Evolutionary conservation across 139 green algal genomes (phyloP).

Genomic region (Micractinium sp.): DNA sequence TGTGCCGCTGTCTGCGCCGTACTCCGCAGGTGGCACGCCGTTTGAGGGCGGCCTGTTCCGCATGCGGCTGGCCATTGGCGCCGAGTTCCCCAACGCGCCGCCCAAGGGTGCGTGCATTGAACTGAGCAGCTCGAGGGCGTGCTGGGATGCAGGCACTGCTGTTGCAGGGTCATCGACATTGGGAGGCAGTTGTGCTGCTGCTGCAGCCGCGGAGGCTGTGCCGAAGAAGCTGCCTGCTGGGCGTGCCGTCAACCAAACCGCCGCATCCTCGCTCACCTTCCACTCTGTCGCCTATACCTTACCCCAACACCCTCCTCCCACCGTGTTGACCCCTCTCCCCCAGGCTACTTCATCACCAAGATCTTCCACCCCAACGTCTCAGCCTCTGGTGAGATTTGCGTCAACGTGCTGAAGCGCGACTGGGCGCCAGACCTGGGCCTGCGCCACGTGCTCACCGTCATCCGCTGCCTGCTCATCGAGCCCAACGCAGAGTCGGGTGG

Average conservation of each 20-base stretch:
- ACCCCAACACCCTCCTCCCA: neutral
- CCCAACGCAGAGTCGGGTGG: slow-evolving; percentile 89
- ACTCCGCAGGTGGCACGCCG: slow-evolving; percentile 79
- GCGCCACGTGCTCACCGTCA: slow-evolving; percentile 87
- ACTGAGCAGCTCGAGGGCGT: neutral
- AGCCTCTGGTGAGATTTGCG: slow-evolving; percentile 93
- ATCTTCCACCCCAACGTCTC: slow-evolving; percentile 99
- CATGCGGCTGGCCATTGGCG: slow-evolving; percentile 75
- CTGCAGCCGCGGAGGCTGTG: neutral
- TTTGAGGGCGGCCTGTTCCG: slow-evolving; percentile 91
- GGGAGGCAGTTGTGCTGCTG: neutral
- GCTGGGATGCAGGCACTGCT: neutral
- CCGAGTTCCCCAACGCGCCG: slow-evolving; percentile 71
- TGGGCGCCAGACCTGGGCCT: slow-evolving; percentile 89
- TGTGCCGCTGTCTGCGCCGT: neutral
- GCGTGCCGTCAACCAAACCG: too few species aligned
- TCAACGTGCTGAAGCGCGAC: slow-evolving; percentile 98
- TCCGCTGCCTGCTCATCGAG: slow-evolving; percentile 97
- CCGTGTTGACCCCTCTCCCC: neutral
- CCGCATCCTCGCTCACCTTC: too few species aligned
- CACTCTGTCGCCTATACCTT: neutral
- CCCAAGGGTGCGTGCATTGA: slow-evolving; percentile 64
- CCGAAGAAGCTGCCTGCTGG: too few species aligned
- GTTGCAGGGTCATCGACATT: neutral
- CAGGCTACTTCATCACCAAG: slow-evolving; percentile 88